Percentiles rank a stretch among this genome's conserved stretches.
Evolutionary conservation across 257 asterid species (phyloP).

Genomic region (Prunella vulgaris): DNA sequence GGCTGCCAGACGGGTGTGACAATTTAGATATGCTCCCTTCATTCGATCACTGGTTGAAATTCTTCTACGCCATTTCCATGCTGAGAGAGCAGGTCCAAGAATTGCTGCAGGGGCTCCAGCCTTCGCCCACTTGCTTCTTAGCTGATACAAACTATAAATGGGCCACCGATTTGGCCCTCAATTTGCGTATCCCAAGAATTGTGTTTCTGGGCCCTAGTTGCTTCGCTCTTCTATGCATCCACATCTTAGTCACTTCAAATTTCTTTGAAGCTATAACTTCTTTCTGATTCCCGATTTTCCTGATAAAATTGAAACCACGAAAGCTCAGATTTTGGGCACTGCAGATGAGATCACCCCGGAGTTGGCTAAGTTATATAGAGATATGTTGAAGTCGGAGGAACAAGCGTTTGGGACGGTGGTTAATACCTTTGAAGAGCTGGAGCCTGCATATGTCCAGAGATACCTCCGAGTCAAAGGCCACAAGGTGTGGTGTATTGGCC

Average conservation of each 20-base stretch:
- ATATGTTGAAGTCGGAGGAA: conserved; percentile 1
- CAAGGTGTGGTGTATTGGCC: conserved; percentile 22
- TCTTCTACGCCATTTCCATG: conserved; percentile 19
- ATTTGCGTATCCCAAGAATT: conserved; percentile 25
- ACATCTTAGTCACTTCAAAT: conserved; percentile 5
- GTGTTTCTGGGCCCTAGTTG: conserved; percentile 42
- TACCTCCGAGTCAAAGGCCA: conserved; percentile 5
- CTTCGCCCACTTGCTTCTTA: conserved; percentile 27
- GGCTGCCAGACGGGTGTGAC: conserved; percentile 34
- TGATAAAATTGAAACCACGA: conserved; percentile 41
- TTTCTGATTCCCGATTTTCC: conserved; percentile 49
- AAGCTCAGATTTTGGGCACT: conserved; percentile 33
- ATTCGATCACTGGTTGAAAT: background rate
- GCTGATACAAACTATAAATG: conserved; percentile 29
- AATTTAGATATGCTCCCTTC: conserved; percentile 20
- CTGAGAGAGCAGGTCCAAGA: conserved; percentile 5
- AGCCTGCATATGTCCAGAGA: conserved; percentile 9
- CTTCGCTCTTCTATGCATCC: conserved; percentile 28
- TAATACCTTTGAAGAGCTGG: conserved; percentile 26
- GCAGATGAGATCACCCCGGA: background rate
- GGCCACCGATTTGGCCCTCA: conserved; percentile 24
- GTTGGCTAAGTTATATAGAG: background rate
- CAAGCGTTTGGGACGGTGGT: conserved; percentile 22
- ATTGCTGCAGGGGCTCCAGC: conserved; percentile 8
- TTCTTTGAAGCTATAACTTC: conserved; percentile 13